Evolutionary conservation across 805 yeast genomes (phyloP).

Genomic region (Starmerella potacharoeniae): DNA sequence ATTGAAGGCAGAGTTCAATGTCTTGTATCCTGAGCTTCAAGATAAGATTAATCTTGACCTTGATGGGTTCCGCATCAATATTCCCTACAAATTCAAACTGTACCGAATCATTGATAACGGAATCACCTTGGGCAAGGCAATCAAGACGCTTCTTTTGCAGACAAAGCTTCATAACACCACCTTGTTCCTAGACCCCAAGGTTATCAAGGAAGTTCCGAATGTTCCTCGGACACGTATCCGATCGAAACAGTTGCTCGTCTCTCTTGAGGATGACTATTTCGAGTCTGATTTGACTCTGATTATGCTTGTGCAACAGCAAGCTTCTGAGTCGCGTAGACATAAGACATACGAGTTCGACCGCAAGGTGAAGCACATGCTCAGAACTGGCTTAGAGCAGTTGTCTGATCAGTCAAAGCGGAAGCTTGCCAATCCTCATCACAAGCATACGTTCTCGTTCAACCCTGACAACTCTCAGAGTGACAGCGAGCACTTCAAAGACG

Average conservation of each 20-base stretch:
- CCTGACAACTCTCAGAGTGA: background rate
- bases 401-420: background rate
- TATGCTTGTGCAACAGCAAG: conserved; percentile 46
- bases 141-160: conserved; percentile 39
- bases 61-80: conserved; percentile 29
- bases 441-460: background rate
- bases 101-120: conserved; percentile 73
- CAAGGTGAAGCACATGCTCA: conserved; percentile 14
- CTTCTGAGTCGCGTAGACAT: conserved; percentile 11
- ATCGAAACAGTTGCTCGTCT: conserved; percentile 46
- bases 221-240: conserved; percentile 41
- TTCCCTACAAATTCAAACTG: conserved; percentile 66
- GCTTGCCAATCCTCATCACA: background rate
- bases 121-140: conserved; percentile 53
- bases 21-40: background rate
- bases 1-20: conserved; percentile 19
- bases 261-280: conserved; percentile 82
- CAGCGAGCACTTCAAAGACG: background rate
- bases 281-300: conserved; percentile 60
- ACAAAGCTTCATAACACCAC: conserved; percentile 22
- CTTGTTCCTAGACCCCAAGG: conserved; percentile 23
- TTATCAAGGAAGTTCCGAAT: conserved; percentile 23
- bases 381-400: conserved; percentile 1
- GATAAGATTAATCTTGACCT: conserved; percentile 23
- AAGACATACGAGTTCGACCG: conserved; percentile 14